These are phyloP conservation scores for Mortierella hygrophila DNA, from an alignment of 192 early-diverging fungal species.

Conservation along the genomic window DNA sequence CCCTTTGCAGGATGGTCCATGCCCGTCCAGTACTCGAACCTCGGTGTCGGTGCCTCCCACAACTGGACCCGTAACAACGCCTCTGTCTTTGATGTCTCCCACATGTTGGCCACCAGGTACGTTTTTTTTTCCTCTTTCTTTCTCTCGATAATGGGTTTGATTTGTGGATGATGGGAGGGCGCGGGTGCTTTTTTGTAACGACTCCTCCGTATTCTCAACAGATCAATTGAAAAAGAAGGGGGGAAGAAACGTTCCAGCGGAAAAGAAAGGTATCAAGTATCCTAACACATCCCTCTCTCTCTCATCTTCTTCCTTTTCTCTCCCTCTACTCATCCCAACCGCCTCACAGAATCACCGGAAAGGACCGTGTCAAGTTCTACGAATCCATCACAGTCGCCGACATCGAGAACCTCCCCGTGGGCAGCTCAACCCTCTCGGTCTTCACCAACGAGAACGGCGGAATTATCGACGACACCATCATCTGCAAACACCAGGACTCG, in stretches of 20 bases:
- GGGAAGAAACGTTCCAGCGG: background rate
- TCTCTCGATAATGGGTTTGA: background rate
- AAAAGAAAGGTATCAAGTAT: background rate
- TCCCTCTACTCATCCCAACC: background rate
- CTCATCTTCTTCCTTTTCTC: background rate
- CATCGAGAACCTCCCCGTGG: conserved; percentile 81
- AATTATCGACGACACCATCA: conserved; percentile 98
- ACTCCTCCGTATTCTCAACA: background rate
- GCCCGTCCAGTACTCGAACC: conserved; percentile 91
- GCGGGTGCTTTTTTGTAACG: background rate
- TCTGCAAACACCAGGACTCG: conserved; percentile 86
- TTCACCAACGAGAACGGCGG: conserved; percentile 97
- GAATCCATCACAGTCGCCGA: conserved; percentile 93
- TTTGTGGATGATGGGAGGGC: background rate
- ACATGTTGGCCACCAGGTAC: conserved; percentile 97
- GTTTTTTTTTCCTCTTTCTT: background rate
- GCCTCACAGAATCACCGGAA: conserved; percentile 77
- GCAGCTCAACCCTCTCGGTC: conserved; percentile 87
- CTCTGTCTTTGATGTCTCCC: conserved; percentile 97
- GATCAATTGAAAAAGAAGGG: background rate
- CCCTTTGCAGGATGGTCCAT: conserved; percentile 98
- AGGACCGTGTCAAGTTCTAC: conserved; percentile 89
- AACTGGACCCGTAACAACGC: conserved; percentile 89
- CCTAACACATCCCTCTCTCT: background rate
- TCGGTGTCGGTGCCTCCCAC: conserved; percentile 93